Conservation (phyloP, 768 basidiomycete species). For the Mycena vulgaris region DNA sequence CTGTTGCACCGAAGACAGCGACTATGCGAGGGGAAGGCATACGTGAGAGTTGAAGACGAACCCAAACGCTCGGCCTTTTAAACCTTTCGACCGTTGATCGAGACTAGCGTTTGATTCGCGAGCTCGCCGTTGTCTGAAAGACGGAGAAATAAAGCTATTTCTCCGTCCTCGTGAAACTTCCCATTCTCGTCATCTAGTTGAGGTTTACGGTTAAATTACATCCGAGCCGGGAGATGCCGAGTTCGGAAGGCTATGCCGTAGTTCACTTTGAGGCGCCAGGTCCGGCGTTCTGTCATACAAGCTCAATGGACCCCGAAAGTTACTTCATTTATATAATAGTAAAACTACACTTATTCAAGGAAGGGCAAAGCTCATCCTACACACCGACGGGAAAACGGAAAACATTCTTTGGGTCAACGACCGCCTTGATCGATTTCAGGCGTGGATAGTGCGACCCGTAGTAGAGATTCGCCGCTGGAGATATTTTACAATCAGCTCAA, state of each 20-base stretch:
- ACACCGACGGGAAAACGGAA: conserved; percentile 41
- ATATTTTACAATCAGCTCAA: background rate
- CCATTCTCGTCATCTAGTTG: background rate
- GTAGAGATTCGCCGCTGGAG: conserved; percentile 33
- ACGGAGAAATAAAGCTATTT: background rate
- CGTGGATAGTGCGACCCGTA: conserved; percentile 37
- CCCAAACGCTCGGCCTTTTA: too few relatives aligned
- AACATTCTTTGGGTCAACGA: conserved; percentile 38
- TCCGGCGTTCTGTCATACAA: too few relatives aligned
- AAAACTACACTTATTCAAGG: too few relatives aligned
- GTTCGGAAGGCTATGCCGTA: too few relatives aligned
- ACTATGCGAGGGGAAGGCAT: too few relatives aligned
- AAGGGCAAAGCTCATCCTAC: too few relatives aligned
- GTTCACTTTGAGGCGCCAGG: too few relatives aligned
- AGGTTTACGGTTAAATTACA: background rate
- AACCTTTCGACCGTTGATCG: background rate
- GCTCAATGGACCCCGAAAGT: too few relatives aligned
- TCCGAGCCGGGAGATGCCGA: background rate
- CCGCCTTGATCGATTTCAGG: conserved; percentile 35
- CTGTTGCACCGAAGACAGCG: too few relatives aligned
- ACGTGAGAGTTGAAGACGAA: background rate
- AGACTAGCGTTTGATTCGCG: too few relatives aligned
- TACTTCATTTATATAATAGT: background rate
- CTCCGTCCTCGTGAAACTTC: background rate
- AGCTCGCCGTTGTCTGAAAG: too few relatives aligned